Percentiles rank a stretch among this genome's conserved stretches.
phyloP scores from a whole-genome alignment of 495 filamentous ascomycete genomes.

The Alectoria sarmentosa region DNA sequence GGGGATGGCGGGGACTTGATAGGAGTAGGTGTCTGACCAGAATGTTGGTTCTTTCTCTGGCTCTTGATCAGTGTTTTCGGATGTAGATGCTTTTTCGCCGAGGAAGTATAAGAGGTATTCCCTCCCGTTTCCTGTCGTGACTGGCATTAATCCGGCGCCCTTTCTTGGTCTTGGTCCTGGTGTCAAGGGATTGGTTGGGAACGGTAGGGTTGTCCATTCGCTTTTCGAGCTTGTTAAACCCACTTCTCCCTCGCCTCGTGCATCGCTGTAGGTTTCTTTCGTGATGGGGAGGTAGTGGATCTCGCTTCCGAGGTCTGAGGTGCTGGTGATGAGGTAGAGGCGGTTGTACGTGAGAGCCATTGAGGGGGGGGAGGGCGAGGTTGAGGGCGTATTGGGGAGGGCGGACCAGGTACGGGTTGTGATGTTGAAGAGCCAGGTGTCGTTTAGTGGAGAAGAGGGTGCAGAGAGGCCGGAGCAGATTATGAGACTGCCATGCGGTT shows the following conservation, averaged over 20 bases:
- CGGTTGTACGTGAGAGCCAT: slow-evolving; percentile 36
- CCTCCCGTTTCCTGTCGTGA: slow-evolving; percentile 45
- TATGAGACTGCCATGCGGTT: slow-evolving; percentile 35
- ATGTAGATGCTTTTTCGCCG: slow-evolving; percentile 29
- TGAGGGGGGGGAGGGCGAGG: slow-evolving; percentile 21
- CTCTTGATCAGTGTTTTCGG: no score
- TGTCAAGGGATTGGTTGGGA: slow-evolving; percentile 41
- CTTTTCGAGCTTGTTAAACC: slow-evolving; percentile 24
- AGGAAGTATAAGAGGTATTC: slow-evolving; percentile 48
- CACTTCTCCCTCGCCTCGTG: background rate
- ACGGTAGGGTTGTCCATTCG: slow-evolving; percentile 38
- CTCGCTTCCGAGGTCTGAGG: slow-evolving; percentile 33
- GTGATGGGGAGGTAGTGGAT: slow-evolving; percentile 39
- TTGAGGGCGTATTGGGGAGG: slow-evolving; percentile 34
- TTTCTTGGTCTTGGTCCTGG: slow-evolving; percentile 40
- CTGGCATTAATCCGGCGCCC: slow-evolving; percentile 39
- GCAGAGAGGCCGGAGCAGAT: slow-evolving; percentile 36
- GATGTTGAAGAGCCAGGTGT: slow-evolving; percentile 44
- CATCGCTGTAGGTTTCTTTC: slow-evolving; percentile 21
- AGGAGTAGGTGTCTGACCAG: slow-evolving; percentile 43
- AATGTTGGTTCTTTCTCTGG: slow-evolving; percentile 9
- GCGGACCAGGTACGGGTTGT: slow-evolving; percentile 37
- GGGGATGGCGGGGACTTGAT: slow-evolving; percentile 40
- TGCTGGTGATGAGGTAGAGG: slow-evolving; percentile 39
- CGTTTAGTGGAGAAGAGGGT: slow-evolving; percentile 24